Evolutionary conservation across 306 rosid genomes (phyloP).

Genomic region (Coriaria nepalensis): DNA sequence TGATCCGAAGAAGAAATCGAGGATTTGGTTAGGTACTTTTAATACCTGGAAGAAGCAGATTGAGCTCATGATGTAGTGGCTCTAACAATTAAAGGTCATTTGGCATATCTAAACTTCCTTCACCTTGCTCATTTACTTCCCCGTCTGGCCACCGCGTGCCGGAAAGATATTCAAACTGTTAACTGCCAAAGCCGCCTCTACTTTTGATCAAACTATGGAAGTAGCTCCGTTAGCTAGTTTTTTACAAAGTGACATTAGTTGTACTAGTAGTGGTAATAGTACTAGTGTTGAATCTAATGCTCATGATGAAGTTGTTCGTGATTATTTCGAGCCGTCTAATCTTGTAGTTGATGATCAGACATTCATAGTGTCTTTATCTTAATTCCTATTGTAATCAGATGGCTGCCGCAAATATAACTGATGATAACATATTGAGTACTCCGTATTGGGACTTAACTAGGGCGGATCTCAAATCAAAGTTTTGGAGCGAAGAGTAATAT

Average conservation of each 20-base stretch:
- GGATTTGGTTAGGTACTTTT: slow-evolving; percentile 76
- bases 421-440: too few species aligned
- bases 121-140: slow-evolving; percentile 47
- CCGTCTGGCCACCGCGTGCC: slow-evolving; percentile 33
- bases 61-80: slow-evolving; percentile 79
- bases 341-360: slow-evolving; percentile 19
- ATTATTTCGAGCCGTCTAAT: too few species aligned
- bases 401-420: too few species aligned
- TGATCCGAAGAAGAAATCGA: slow-evolving; percentile 61
- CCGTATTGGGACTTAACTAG: too few species aligned
- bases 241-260: too few species aligned
- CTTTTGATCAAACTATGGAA: too few species aligned
- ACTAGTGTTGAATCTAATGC: too few species aligned
- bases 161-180: slow-evolving; percentile 59
- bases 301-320: too few species aligned
- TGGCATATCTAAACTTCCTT: slow-evolving; percentile 62
- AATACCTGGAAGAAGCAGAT: slow-evolving; percentile 70
- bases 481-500: too few species aligned
- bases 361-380: slow-evolving; percentile 35
- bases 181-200: slow-evolving; percentile 51
- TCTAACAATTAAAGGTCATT: slow-evolving; percentile 40
- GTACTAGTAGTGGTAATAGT: too few species aligned
- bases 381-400: slow-evolving; percentile 6
- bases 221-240: too few species aligned
- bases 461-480: too few species aligned